Evolutionary conservation across 1,284 basidiomycete genomes (phyloP).

Genomic region (Papiliotrema nemorosa): DNA sequence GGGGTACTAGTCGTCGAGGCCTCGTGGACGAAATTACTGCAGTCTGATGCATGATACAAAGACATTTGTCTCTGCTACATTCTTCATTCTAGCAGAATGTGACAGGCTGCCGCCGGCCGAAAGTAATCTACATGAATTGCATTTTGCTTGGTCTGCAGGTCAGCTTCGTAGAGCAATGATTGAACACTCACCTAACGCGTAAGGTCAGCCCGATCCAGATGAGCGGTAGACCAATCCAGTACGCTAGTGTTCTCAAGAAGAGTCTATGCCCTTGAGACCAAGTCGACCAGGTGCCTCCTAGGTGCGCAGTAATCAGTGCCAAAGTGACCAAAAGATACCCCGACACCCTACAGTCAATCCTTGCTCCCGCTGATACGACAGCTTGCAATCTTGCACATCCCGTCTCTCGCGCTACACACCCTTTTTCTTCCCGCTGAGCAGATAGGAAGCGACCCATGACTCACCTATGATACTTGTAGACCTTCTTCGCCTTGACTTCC

Average conservation of each 20-base stretch:
- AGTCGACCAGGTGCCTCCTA: constrained; percentile 38
- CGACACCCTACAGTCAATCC: constrained; percentile 28
- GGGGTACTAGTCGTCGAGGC: constrained; percentile 19
- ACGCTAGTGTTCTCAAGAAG: constrained; percentile 17
- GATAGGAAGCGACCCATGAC: constrained; percentile 14
- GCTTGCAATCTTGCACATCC: background rate
- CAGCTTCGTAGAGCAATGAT: background rate
- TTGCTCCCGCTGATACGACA: background rate
- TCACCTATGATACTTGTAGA: constrained; percentile 49
- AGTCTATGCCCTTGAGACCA: constrained; percentile 26
- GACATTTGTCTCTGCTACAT: too few species aligned
- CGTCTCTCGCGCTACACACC: background rate
- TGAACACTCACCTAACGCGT: constrained; percentile 29
- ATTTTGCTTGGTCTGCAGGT: constrained; percentile 31
- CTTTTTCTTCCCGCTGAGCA: background rate
- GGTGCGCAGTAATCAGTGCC: constrained; percentile 35
- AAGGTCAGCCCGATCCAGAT: constrained; percentile 31
- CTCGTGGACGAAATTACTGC: too few species aligned
- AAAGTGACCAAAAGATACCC: constrained; percentile 42
- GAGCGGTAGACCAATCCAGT: constrained; percentile 37
- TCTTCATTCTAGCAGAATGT: too few species aligned
- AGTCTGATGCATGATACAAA: too few species aligned
- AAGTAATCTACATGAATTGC: constrained; percentile 24
- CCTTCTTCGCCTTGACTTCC: constrained; percentile 29
- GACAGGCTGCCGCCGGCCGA: too few species aligned